Evolutionary conservation across 1,284 basidiomycete species (phyloP), one percentile per base, ranked within the genome.

Genomic region (Trametes pubescens): DNA sequence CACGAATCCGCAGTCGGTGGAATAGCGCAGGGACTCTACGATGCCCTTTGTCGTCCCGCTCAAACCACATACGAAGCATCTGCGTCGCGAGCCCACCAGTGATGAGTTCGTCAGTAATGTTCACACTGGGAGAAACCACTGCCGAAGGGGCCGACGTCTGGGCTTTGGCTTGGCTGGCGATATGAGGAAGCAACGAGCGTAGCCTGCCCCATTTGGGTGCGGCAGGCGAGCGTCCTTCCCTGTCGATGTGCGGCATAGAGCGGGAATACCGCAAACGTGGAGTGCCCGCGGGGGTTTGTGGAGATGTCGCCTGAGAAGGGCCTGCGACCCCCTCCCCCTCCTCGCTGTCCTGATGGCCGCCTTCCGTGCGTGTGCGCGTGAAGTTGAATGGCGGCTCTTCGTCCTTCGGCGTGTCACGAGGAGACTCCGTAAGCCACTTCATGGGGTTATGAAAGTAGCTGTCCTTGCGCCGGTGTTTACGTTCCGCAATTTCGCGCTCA

Each of bases 21-120:
- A 99, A 85, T 29, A 99, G 84, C 3, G 94, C 83, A 0, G 96
- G 96, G 6, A 99, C 87, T 35, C 95, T 89, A 43, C 94, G 85
- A 64, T 91, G 85, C 9, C 85, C 90, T 69, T 92, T 89, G 78
- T 99, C 96, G 75, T 98, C 96, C 37, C 93, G 86, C 73, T 98
- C 96, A 60, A 99, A 86, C 87, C 93, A 95, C 69, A 98, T 87
- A 55, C 92, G 90, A 55, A 97, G 79, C 82, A 97, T 92, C 66
- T 96, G 82, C 7, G 90, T 88, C 0, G 92, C 91, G 13, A 97
- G 84, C 22, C 92, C 92, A 3, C 93, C 92, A 0, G 89, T 85
- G 14, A 95, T 88, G 48, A 96, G 86, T 73, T 96, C 94, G 69
- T 94, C 93, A 2, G 88, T 94, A 58, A 96, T 90, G 65, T 93